Evolutionary conservation across 1,139 yeast genomes (phyloP).

Genomic region (Geotrichum restrictum): DNA sequence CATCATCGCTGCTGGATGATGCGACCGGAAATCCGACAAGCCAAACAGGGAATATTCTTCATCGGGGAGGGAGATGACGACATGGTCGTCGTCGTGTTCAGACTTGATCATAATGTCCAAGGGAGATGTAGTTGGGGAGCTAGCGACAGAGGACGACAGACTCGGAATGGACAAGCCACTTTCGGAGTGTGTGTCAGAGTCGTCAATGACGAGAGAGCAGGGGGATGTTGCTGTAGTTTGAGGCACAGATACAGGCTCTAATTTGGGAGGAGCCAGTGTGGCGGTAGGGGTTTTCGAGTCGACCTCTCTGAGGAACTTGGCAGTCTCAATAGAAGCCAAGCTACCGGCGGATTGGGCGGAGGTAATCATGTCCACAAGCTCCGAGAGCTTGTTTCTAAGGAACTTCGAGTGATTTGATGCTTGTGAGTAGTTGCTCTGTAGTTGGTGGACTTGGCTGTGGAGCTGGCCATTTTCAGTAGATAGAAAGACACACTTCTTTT

Average conservation of each 20-base stretch:
- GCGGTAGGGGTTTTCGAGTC: constrained; percentile 2
- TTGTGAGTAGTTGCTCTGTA: constrained; percentile 24
- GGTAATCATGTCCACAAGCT: constrained; percentile 30
- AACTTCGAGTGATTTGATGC: constrained; percentile 29
- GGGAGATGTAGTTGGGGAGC: constrained; percentile 28
- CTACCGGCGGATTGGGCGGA: constrained; percentile 30
- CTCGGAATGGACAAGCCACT: constrained; percentile 28
- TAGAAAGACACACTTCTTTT: constrained; percentile 42
- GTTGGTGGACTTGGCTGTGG: constrained; percentile 26
- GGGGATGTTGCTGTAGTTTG: constrained; percentile 5
- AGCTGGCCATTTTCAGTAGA: constrained; percentile 33
- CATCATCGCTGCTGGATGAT: constrained; percentile 47
- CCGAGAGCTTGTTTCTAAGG: constrained; percentile 32
- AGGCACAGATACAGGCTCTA: neutral
- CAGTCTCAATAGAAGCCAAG: constrained; percentile 28
- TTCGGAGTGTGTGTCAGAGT: constrained; percentile 17
- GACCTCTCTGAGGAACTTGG: neutral
- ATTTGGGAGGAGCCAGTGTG: neutral
- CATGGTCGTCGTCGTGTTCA: constrained; percentile 15
- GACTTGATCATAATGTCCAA: constrained; percentile 21
- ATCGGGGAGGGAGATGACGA: constrained; percentile 12
- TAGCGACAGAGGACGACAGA: constrained; percentile 30
- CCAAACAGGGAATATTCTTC: constrained; percentile 22
- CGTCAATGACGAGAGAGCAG: constrained; percentile 13
- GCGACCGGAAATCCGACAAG: constrained; percentile 36